Conservation (phyloP, 2,329 filamentous ascomycete genomes). For the Calonectria pseudoturangicola region DNA sequence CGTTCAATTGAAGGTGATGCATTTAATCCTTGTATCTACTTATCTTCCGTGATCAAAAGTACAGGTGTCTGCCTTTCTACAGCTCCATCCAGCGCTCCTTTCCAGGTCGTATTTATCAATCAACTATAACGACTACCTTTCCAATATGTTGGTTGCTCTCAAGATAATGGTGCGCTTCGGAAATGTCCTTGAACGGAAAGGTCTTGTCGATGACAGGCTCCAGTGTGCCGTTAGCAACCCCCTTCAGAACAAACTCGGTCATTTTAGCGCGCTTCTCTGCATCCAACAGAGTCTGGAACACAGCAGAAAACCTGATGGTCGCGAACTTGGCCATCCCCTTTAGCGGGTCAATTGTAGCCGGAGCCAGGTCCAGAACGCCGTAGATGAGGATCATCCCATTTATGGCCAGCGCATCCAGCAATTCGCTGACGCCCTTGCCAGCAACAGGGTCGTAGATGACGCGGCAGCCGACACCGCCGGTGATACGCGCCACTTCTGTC, state of each 20-base stretch:
- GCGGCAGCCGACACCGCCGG: neutral
- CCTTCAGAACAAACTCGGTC: neutral
- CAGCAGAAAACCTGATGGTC: neutral
- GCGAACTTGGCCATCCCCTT: neutral
- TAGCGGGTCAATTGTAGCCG: neutral
- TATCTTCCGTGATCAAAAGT: no score
- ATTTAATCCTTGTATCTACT: no score
- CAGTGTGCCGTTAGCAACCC: neutral
- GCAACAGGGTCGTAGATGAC: neutral
- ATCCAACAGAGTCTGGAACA: neutral
- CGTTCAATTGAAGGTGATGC: no score
- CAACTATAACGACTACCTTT: neutral
- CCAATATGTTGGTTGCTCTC: neutral
- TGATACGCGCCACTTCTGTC: neutral
- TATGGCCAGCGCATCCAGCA: neutral
- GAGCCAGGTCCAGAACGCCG: neutral
- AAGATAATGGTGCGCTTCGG: neutral
- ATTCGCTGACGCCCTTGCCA: neutral
- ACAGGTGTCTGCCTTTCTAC: no score
- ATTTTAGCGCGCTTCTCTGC: neutral
- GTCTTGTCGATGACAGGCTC: neutral
- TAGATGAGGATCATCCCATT: neutral
- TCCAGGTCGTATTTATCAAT: neutral
- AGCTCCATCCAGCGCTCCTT: neutral
- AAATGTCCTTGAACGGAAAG: neutral